phyloP scores from a whole-genome alignment of 345 rosid species.

The Eucalyptus leucophloia region DNA sequence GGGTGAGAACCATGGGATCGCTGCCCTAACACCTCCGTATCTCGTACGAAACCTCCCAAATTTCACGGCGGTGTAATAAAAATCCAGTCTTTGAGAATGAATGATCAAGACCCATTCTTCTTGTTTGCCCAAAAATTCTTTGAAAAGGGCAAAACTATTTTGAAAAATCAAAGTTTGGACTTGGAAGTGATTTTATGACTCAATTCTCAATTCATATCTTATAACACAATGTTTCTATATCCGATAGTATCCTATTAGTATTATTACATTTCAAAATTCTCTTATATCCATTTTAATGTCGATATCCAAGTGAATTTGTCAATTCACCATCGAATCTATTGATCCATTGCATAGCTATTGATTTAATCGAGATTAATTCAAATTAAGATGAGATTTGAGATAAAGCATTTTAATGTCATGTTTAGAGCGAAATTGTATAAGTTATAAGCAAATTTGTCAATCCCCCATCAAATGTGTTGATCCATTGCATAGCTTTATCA shows the following conservation, averaged over 20 bases:
- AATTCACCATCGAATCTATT: too few relatives aligned
- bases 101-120: background rate
- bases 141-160: background rate
- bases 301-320: too few relatives aligned
- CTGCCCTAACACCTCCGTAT: background rate
- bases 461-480: background rate
- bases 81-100: background rate
- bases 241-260: fast-evolving
- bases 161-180: background rate
- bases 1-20: background rate
- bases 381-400: fast-evolving
- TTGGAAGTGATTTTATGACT: background rate
- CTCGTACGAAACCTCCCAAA: background rate
- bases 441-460: background rate
- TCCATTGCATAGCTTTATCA: fast-evolving
- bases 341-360: too few relatives aligned
- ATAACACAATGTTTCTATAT: background rate
- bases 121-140: background rate
- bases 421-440: background rate
- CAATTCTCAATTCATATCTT: background rate
- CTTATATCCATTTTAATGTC: too few relatives aligned
- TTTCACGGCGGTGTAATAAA: background rate
- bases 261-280: too few relatives aligned
- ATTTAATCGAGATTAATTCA: too few relatives aligned
- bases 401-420: too few relatives aligned